Evolutionary conservation across 257 asterid genomes (phyloP), one percentile per base, ranked within the genome.

Genomic region (Cruciata laevipes): DNA sequence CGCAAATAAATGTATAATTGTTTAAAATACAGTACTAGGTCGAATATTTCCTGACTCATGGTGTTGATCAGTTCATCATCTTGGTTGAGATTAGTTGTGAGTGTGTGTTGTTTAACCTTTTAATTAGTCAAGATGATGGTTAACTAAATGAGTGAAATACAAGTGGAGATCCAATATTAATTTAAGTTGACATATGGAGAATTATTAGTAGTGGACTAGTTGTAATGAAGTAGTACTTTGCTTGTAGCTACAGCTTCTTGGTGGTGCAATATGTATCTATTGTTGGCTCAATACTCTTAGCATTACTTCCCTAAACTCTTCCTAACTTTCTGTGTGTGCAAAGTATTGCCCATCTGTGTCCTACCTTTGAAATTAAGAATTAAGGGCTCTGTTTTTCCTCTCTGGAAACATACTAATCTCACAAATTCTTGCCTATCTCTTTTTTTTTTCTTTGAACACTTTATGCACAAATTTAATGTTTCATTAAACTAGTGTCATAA

Each of bases 201-300:
- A 53, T 21, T 33, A n/a, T 10, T 49, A 30, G 49, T 33, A 32
- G 55, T 47, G 55, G 55, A 47, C 6, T 47, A 47, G 55, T 14
- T 47, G 55, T 47, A 47, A 47, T 47, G 55, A 47, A 58, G 63
- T 23, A 20, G 24, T 14, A 23, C 68, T 47, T 56, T 44, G 73
- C 72, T 61, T 59, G 68, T 72, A 67, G 69, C 68, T 59, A 73
- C 59, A 66, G 67, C 63, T 67, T 73, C 69, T 21, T 32, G 47
- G 49, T 23, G 27, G 61, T 51, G 44, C 21, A 40, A 30, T 59
- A 58, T 21, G 47, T 61, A 40, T 56, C 42, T 63, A 52, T 49
- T 52, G 55, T 47, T 55, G 42, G 61, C 44, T 23, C 51, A 72
- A 40, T 65, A 53, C 37, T 56, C 56, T 65, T 17, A 18, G 30